Evolutionary conservation across 2,329 filamentous ascomycete genomes (phyloP), one percentile per base, ranked within the genome.

Genomic region (Corinectria fuckeliana): DNA sequence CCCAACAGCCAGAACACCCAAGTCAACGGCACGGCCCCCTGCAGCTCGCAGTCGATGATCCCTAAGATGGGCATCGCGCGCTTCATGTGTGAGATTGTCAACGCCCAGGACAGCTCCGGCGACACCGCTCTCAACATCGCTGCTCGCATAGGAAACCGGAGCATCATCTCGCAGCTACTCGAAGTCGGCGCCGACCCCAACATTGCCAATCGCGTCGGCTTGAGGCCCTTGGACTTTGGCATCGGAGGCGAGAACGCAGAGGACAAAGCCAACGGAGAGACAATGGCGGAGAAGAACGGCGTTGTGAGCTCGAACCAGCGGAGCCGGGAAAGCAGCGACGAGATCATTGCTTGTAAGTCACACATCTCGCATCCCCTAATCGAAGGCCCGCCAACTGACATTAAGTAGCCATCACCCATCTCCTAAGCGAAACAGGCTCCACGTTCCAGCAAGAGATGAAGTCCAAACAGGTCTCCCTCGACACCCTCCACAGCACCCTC

Each of bases 61-160:
- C 90, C 86, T 54, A 91, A 85, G 63, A 96, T 98, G 77, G 92
- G 91, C 21, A 84, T 99, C 52, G 93, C 92, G 26, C 88, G 92
- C 34, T 99, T 99, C 77, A 96, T 99, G 86, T 92, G 91, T 48
- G 93, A 98, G 72, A 96, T 99, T 75, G 94, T 99, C 60, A 98
- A 99, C 70, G 90, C 93, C 0, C 91, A 94, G 69, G 95, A 99
- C 75, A 93, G 93, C 70, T 91, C 91, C 30, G 95, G 95, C 1
- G 96, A 99, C 72, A 99, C 95, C 0, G 95, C 95, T 0, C 81
- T 99, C 18, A 97, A 97, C 68, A 89, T 98, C 62, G 95, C 94
- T 2, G 93, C 95, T 2, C 85, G 95, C 61, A 96, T 97, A 66
- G 92, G 93, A 20, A 98, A 97, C 73, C 85, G 91, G 55, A 96